Conservation (phyloP, 2,329 filamentous ascomycete species). For the Colletotrichum spaethianum region DNA sequence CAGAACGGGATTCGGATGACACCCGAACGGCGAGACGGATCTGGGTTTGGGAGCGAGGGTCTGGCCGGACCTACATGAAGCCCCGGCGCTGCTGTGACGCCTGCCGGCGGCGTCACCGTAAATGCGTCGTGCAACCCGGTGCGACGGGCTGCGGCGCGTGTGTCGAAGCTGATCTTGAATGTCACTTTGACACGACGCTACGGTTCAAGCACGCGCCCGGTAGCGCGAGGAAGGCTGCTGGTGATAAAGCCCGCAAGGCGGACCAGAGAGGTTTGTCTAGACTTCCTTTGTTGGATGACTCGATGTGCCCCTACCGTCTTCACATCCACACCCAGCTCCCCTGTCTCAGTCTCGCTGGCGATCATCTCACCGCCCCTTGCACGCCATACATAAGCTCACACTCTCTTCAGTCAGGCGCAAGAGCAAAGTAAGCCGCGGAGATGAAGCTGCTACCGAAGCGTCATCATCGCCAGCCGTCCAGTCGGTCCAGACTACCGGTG, state of each 20-base stretch:
- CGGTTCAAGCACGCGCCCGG: slow-evolving; percentile 36
- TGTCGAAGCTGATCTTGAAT: slow-evolving; percentile 27
- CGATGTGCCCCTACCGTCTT: not conserved
- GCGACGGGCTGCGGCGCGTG: slow-evolving; percentile 34
- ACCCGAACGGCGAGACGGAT: slow-evolving; percentile 5
- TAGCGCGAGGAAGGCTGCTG: slow-evolving; percentile 17
- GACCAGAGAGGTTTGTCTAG: slow-evolving; percentile 27
- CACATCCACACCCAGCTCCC: too few species aligned
- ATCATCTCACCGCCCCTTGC: not conserved
- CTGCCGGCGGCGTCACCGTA: slow-evolving; percentile 38
- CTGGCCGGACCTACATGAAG: slow-evolving; percentile 29
- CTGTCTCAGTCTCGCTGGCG: not conserved
- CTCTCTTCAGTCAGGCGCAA: slow-evolving; percentile 16
- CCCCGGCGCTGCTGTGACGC: slow-evolving; percentile 32
- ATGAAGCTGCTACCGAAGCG: slow-evolving; percentile 9
- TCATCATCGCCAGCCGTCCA: slow-evolving; percentile 15
- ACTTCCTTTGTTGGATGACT: not conserved
- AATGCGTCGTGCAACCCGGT: slow-evolving; percentile 31
- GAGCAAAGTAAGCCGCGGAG: slow-evolving; percentile 6
- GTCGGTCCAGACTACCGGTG: not conserved
- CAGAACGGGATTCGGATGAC: slow-evolving; percentile 21
- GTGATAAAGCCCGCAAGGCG: slow-evolving; percentile 1
- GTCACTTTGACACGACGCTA: slow-evolving; percentile 30
- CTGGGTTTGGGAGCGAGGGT: not conserved
- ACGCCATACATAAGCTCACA: not conserved